Evolutionary conservation across 2,329 filamentous ascomycete genomes (phyloP), one percentile per base, ranked within the genome.

Genomic region (Alternaria angustiovoidea): DNA sequence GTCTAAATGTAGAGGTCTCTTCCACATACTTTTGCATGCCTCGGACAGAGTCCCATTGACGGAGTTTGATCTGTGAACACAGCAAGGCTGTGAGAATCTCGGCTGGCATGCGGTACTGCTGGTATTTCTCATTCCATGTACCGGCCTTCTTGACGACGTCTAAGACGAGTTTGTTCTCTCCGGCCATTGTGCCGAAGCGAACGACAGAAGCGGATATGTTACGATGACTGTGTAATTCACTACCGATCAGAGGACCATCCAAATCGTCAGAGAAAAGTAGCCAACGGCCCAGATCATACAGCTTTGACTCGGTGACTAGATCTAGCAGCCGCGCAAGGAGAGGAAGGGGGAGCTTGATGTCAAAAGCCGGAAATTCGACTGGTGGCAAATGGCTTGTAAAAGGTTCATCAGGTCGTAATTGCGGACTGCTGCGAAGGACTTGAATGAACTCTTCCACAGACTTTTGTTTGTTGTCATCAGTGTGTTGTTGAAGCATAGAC

Each of bases 171-270:
- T 74, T 66, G 16, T 78, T 72, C 61, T 88, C 82, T 39, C 81
- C 75, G 11, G 83, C 82, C 18, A 82, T 81, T 11, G 81, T 77
- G 7, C 85, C 86, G 65, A 86, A 88, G 18, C 83, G 81, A 34
- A 87, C 78, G 28, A 89, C 75, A 1, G 85, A 81, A 12, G 86
- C 82, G 3, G 83, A 80, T 24, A 89, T 75, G 48, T 76, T 75
- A 30, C 80, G 80, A 61, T 86, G 75, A 3, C 68, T 69, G 64
- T 86, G 87, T 26, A 81, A 63, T 20, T 70, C 68, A 12, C 70
- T 65, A 22, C 80, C 74, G 24, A 88, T 85, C 3, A 84, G 61
- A n/a, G 85, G 84, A 0, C 84, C 85, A 64, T 87, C 85, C 14
- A 85, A 64, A 63, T 86, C 85, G 9, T 80, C 67, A 0, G 81